Evolutionary conservation across 441 rosid genomes (phyloP), one percentile per base, ranked within the genome.

Genomic region (Erodium chrysanthum): DNA sequence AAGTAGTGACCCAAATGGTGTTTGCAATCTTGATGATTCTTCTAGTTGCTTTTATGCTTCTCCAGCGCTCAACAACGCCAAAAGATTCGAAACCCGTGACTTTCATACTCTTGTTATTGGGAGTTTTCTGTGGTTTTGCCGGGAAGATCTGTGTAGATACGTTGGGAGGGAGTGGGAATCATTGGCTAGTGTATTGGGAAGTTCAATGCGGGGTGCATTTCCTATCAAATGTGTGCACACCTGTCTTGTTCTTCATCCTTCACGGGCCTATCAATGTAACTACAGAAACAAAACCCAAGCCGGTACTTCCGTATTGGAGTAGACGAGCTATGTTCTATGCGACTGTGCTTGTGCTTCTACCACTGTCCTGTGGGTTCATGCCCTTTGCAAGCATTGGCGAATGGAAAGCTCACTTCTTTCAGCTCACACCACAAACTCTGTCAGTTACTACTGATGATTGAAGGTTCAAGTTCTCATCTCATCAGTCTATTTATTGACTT

Each of bases 91-190:
- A 85, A 92, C 96, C 99, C 0, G 56, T 87, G 18, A 87, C 94
- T 33, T 83, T 78, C 79, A 80, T 89, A 12, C 75, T 91, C 17
- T 61, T 91, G 64, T 80, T 91, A 66, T 78, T 91, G 15, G 98
- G 96, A 68, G 50, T 69, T 35, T 72, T 52, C 11, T 89, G 98
- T 64, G 98, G 96, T 68, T 73, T 81, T 48, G 80, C 89, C 0
- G 97, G 96, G 46, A 94, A 88, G 80, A 61, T 88, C 14, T 89
- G 98, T 27, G 85, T 91, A 0, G 97, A 91, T 78, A 86, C 90
- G 0, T 59, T 94, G 35, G 97, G 97, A 5, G 97, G 98, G 46
- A 73, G 80, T 0, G 98, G 97, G 60, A 70, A 72, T 7, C 71
- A 64, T 42, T 94, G 98, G 98, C 79, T 94, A 11, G 9, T 82